Percentiles rank a stretch among this genome's conserved stretches.
These are phyloP conservation scores for Pseudotsuga menziesii DNA, from an alignment of 75 land plant species.

Conservation along the genomic window DNA sequence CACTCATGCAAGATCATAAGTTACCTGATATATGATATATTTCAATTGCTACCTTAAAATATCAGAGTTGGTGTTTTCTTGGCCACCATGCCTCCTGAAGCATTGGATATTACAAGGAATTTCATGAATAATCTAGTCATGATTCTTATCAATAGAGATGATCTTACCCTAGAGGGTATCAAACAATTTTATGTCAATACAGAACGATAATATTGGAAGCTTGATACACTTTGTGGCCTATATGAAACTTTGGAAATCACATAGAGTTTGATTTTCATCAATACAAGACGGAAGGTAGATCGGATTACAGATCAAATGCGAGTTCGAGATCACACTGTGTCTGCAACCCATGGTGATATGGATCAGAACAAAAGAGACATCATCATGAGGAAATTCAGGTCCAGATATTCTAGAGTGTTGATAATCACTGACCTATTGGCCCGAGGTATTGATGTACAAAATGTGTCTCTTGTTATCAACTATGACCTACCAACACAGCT, in stretches of 20 bases:
- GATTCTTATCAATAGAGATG: conserved; percentile 98
- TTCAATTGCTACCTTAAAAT: conserved; percentile 92
- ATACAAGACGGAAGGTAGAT: conserved; percentile 93
- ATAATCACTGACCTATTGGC: conserved; percentile 93
- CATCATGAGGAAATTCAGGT: conserved; percentile 74
- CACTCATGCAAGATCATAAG: no score
- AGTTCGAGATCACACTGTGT: conserved; percentile 44
- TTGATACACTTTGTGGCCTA: conserved; percentile 95
- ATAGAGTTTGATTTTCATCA: conserved; percentile 90
- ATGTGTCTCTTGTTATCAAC: conserved; percentile 67
- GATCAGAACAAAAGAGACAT: conserved; percentile 82
- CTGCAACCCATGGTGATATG: no score
- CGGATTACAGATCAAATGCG: conserved; percentile 88
- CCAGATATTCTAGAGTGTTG: conserved; percentile 64
- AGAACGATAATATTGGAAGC: conserved; percentile 96
- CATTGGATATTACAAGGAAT: conserved; percentile 95
- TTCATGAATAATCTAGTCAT: conserved; percentile 97
- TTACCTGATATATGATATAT: conserved; percentile 89
- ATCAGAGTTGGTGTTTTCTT: conserved; percentile 93
- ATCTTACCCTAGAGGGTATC: conserved; percentile 95
- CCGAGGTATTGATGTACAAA: conserved; percentile 80
- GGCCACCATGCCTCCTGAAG: conserved; percentile 95
- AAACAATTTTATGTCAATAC: conserved; percentile 99
- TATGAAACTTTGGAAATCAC: conserved; percentile 98
- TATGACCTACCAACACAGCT: conserved; percentile 67